Evolutionary conservation across 2,329 filamentous ascomycete genomes (phyloP).

Genomic region (Alternaria ethzedia): DNA sequence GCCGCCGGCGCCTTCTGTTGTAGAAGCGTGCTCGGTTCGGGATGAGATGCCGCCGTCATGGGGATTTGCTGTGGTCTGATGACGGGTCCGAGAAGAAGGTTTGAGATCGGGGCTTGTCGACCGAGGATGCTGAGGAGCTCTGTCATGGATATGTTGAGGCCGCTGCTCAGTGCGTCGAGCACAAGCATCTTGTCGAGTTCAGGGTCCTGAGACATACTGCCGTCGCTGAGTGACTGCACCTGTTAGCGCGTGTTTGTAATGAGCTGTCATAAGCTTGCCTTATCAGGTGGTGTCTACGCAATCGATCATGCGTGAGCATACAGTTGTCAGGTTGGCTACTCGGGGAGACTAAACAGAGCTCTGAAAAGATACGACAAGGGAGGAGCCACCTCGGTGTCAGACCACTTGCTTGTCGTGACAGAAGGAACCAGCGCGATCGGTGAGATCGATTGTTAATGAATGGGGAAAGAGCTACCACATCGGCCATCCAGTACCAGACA

Average conservation of each 20-base stretch:
- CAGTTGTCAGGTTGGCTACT: background rate
- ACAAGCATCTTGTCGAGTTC: background rate
- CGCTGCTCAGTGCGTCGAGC: slow-evolving; percentile 2
- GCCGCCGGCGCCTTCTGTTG: background rate
- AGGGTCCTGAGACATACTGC: background rate
- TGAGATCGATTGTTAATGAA: too few relatives aligned
- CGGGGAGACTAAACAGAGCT: background rate
- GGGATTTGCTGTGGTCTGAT: background rate
- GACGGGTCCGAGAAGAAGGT: slow-evolving; percentile 1
- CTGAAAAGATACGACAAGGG: background rate
- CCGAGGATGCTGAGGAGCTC: slow-evolving; percentile 4
- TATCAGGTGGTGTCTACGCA: background rate
- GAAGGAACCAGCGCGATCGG: background rate
- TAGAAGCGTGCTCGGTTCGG: background rate
- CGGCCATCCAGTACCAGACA: background rate
- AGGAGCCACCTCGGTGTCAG: background rate
- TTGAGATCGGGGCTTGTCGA: slow-evolving; percentile 4
- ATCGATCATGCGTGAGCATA: background rate
- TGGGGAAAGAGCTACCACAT: background rate
- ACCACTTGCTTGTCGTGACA: background rate
- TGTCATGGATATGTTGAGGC: slow-evolving; percentile 6
- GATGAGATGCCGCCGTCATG: background rate
- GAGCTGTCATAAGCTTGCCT: background rate
- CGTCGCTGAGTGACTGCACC: background rate
- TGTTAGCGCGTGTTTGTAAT: background rate